A percentile compares a stretch with the other conserved stretches of the same genome.
Conservation (phyloP, 371 early-diverging fungal genomes). For the Mucor sp. region DNA sequence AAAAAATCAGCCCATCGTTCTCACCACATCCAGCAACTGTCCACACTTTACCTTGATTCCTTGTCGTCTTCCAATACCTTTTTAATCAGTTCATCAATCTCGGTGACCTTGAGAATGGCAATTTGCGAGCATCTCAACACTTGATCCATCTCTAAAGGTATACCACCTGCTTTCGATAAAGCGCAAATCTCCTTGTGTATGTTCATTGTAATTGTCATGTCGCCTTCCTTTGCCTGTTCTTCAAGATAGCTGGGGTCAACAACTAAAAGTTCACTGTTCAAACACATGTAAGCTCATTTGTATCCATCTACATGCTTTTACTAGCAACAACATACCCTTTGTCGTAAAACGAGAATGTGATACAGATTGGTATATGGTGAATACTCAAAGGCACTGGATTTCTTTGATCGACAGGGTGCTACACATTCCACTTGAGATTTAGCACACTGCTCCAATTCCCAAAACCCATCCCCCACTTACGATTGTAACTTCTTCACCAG, state of each 20-base stretch:
- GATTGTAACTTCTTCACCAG: constrained; percentile 88
- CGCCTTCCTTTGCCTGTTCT: constrained; percentile 80
- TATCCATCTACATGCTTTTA: neutral
- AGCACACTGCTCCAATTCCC: neutral
- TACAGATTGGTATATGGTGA: constrained; percentile 93
- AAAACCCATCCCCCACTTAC: constrained; percentile 47
- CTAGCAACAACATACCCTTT: constrained; percentile 65
- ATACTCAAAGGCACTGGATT: constrained; percentile 92
- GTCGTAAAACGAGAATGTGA: constrained; percentile 89
- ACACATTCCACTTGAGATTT: constrained; percentile 52
- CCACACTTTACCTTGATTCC: constrained; percentile 3
- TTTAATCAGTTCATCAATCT: constrained; percentile 72
- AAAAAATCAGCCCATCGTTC: neutral
- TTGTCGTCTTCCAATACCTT: constrained; percentile 62
- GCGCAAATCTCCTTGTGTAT: constrained; percentile 91
- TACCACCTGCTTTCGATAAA: constrained; percentile 91
- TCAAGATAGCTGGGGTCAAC: constrained; percentile 88
- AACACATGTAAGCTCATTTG: neutral
- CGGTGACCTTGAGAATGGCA: constrained; percentile 73
- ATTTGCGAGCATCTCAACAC: constrained; percentile 78
- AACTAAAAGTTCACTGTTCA: constrained; percentile 66
- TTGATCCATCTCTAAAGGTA: constrained; percentile 67
- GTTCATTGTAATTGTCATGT: constrained; percentile 89
- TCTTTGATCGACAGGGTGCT: constrained; percentile 86
- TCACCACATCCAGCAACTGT: neutral